These are phyloP conservation scores for Pseudocercospora fijiensis DNA, from an alignment of 2,329 filamentous ascomycete species.

Conservation along the genomic window DNA sequence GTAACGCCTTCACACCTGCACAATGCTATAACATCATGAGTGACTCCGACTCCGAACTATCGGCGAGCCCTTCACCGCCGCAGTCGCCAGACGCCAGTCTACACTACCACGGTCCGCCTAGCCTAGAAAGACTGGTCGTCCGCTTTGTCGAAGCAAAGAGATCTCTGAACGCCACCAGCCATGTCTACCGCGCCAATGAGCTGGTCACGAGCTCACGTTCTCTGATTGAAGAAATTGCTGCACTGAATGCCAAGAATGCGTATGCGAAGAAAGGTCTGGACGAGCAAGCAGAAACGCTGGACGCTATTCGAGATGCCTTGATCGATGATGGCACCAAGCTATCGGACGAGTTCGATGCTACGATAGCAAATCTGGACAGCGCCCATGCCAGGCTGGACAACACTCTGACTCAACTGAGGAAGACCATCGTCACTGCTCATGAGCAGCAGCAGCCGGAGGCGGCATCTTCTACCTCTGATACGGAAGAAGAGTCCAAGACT, in stretches of 20 bases:
- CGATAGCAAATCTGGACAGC: constrained; percentile 55
- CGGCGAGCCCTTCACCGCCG: constrained; percentile 37
- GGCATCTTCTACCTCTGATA: constrained; percentile 5
- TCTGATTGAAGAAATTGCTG: constrained; percentile 74
- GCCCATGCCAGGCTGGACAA: constrained; percentile 63
- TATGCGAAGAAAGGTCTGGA: constrained; percentile 45
- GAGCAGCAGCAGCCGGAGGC: constrained; percentile 43
- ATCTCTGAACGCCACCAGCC: constrained; percentile 77
- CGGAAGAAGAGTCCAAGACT: constrained; percentile 48
- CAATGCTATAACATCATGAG: constrained; percentile 11
- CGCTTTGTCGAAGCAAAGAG: constrained; percentile 85
- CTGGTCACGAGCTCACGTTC: constrained; percentile 74
- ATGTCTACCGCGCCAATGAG: constrained; percentile 80
- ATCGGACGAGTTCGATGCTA: constrained; percentile 46
- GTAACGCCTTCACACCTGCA: not conserved
- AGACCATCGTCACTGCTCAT: constrained; percentile 61
- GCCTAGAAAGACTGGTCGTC: constrained; percentile 74
- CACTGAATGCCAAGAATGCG: constrained; percentile 58
- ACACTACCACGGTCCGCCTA: constrained; percentile 40
- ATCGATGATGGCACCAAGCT: constrained; percentile 45
- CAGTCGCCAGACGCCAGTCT: constrained; percentile 44
- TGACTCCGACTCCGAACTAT: constrained; percentile 27
- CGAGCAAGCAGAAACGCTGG: constrained; percentile 46
- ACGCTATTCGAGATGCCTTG: constrained; percentile 46
- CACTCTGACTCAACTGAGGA: constrained; percentile 65